A percentile compares a stretch with the other conserved stretches of the same genome.
phyloP scores from a whole-genome alignment of 2,329 filamentous ascomycete genomes.

The Xylaria digitata region DNA sequence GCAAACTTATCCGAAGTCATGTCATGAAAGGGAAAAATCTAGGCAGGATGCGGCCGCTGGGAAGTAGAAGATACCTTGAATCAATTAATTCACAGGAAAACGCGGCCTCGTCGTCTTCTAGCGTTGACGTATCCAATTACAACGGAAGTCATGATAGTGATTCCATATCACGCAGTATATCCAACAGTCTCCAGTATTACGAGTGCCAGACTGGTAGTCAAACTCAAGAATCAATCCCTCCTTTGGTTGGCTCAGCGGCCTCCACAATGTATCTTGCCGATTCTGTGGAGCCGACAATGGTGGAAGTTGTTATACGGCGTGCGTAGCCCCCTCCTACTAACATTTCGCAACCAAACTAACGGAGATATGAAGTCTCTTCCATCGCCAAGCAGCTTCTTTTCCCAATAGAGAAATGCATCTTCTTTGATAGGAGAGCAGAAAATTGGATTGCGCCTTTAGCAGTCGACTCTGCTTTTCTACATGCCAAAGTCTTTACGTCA shows the following conservation, averaged over 20 bases:
- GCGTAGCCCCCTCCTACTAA: not conserved
- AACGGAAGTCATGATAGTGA: not conserved
- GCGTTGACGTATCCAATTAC: not conserved
- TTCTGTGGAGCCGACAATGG: constrained; percentile 15
- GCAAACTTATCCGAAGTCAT: constrained; percentile 55
- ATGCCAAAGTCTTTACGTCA: constrained; percentile 32
- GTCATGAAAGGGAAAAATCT: constrained; percentile 58
- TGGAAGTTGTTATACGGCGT: constrained; percentile 30
- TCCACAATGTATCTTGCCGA: constrained; percentile 34
- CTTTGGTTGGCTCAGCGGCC: constrained; percentile 3
- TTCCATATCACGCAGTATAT: not conserved
- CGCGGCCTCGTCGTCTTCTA: not conserved
- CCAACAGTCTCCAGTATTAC: not conserved
- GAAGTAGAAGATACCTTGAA: constrained; percentile 2
- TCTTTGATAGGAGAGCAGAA: constrained; percentile 36
- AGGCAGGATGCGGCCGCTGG: constrained; percentile 43
- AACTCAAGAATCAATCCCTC: not conserved
- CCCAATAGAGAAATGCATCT: constrained; percentile 34
- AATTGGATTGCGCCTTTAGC: constrained; percentile 36
- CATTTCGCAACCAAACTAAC: not conserved
- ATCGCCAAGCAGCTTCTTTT: constrained; percentile 38
- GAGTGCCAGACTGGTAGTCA: not conserved
- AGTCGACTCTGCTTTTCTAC: constrained; percentile 33
- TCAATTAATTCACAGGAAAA: not conserved
- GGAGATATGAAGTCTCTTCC: constrained; percentile 27